These are phyloP conservation scores for Kwoniella sp. DNA, from an alignment of 768 basidiomycete genomes.

Conservation along the genomic window DNA sequence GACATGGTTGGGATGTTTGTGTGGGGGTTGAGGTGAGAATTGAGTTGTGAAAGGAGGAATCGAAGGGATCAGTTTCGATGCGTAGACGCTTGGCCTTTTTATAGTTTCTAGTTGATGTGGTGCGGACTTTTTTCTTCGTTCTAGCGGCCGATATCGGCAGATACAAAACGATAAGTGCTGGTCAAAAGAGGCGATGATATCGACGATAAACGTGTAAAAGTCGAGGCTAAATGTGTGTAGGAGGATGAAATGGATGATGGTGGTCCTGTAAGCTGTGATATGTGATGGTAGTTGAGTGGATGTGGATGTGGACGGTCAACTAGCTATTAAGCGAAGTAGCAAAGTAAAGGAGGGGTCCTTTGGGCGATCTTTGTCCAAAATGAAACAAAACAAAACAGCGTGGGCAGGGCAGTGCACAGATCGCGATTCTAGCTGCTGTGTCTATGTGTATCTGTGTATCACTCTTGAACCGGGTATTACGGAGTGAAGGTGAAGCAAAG, in stretches of 20 bases:
- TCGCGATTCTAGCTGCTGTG: too few species aligned
- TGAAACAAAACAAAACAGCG: too few species aligned
- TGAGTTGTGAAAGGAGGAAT: not conserved
- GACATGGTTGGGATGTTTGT: conserved; percentile 40
- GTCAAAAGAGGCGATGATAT: too few species aligned
- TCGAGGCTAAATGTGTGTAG: not conserved
- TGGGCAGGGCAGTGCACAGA: not conserved
- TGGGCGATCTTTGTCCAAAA: not conserved
- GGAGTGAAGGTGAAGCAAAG: too few species aligned
- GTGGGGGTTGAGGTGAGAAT: not conserved
- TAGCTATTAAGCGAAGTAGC: not conserved
- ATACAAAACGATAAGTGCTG: too few species aligned
- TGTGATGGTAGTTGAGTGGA: not conserved
- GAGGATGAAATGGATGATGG: too few species aligned
- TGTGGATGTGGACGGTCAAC: not conserved
- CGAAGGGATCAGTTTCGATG: too few species aligned
- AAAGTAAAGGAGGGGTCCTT: not conserved
- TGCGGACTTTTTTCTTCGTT: not conserved
- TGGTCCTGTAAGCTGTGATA: not conserved
- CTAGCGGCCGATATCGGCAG: too few species aligned
- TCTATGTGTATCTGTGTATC: too few species aligned
- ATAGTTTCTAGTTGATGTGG: not conserved
- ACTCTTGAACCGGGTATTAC: too few species aligned
- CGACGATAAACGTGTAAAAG: not conserved
- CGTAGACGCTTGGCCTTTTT: too few species aligned